These are phyloP conservation scores for Puccinia triticina DNA, from an alignment of 1,284 basidiomycete species.

Conservation along the genomic window DNA sequence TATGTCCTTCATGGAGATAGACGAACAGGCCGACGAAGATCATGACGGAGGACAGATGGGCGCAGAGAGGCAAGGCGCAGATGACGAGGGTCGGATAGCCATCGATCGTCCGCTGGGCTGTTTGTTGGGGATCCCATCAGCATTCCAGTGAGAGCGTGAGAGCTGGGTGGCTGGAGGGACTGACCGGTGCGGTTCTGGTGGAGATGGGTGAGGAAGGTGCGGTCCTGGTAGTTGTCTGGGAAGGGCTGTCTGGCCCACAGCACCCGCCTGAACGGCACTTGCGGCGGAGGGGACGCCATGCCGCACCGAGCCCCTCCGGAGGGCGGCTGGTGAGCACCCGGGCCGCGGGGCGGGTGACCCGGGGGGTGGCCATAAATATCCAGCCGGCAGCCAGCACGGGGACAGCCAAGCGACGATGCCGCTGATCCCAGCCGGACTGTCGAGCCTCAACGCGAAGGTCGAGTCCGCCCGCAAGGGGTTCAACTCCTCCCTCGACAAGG, in stretches of 20 bases:
- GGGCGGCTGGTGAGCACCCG: too few species aligned
- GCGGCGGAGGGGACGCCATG: background rate
- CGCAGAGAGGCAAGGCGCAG: slow-evolving; percentile 76
- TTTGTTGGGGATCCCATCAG: background rate
- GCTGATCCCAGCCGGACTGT: slow-evolving; percentile 25
- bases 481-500: slow-evolving; percentile 39
- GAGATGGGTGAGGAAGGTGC: slow-evolving; percentile 31
- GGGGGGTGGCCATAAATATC: too few species aligned
- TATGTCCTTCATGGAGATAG: slow-evolving; percentile 68
- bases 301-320: too few species aligned
- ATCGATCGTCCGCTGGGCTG: slow-evolving; percentile 76
- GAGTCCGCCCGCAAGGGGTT: slow-evolving; percentile 42
- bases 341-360: too few species aligned
- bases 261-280: slow-evolving; percentile 28
- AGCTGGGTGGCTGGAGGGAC: background rate
- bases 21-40: slow-evolving; percentile 81
- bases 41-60: slow-evolving; percentile 78
- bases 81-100: slow-evolving; percentile 74
- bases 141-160: background rate
- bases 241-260: slow-evolving; percentile 38
- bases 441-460: slow-evolving; percentile 42
- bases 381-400: too few species aligned
- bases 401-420: too few species aligned
- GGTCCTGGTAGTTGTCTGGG: slow-evolving; percentile 38
- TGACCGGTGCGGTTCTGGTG: slow-evolving; percentile 19